Conservation (phyloP, 2,329 filamentous ascomycete genomes). For the Ophiostoma perfectum region DNA sequence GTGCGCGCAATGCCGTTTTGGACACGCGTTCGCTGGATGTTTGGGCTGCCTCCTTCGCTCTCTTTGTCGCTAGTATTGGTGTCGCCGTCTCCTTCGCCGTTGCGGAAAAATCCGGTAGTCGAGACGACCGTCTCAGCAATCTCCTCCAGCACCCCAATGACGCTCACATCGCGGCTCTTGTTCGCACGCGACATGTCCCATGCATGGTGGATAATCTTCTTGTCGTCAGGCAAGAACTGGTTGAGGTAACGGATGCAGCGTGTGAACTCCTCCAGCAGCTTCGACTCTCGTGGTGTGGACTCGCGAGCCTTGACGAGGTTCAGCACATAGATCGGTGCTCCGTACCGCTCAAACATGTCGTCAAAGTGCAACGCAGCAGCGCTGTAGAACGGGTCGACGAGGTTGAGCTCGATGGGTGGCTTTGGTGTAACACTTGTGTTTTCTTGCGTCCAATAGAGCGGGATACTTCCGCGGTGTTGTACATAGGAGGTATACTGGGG, state of each 20-base stretch:
- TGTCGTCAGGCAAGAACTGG: conserved; percentile 76
- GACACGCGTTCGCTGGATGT: conserved; percentile 49
- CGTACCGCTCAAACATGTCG: conserved; percentile 87
- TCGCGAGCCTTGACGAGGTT: conserved; percentile 90
- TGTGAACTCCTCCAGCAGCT: conserved; percentile 81
- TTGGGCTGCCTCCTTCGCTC: not conserved
- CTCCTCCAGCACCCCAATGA: conserved; percentile 82
- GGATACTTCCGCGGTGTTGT: conserved; percentile 94
- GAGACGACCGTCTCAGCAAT: conserved; percentile 84
- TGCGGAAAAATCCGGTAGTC: conserved; percentile 90
- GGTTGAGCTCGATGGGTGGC: conserved; percentile 87
- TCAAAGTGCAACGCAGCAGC: conserved; percentile 93
- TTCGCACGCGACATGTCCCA: conserved; percentile 98
- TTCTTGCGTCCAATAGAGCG: conserved; percentile 95
- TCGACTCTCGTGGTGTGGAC: conserved; percentile 82
- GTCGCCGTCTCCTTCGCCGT: conserved; percentile 66
- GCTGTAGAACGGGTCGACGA: conserved; percentile 94
- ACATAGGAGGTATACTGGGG: conserved; percentile 94
- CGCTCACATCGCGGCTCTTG: conserved; percentile 86
- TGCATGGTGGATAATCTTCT: conserved; percentile 87
- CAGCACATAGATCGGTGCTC: conserved; percentile 82
- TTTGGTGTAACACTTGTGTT: conserved; percentile 93
- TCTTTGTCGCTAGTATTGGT: not conserved
- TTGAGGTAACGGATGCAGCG: conserved; percentile 87
- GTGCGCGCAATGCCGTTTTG: conserved; percentile 93